phyloP scores from a whole-genome alignment of 1,284 basidiomycete species.

The Ustilago vetiveriae region DNA sequence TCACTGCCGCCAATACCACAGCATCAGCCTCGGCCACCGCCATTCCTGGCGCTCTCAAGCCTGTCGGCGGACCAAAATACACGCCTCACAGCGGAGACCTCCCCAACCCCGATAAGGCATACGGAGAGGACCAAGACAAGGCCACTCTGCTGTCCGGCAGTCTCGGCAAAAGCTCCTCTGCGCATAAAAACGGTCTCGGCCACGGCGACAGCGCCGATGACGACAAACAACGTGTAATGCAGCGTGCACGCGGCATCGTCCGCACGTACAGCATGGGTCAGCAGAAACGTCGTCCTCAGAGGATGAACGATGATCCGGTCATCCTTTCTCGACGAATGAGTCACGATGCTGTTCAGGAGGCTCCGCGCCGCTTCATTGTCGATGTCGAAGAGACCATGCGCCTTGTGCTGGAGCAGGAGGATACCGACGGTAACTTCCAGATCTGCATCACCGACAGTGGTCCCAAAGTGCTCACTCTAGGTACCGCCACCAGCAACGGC shows the following conservation, averaged over 20 bases:
- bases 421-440: slow-evolving; percentile 94
- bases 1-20: not conserved
- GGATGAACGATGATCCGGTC: slow-evolving; percentile 63
- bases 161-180: slow-evolving; percentile 20
- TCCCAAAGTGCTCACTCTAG: slow-evolving; percentile 93
- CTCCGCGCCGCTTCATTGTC: slow-evolving; percentile 78
- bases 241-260: slow-evolving; percentile 49
- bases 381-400: slow-evolving; percentile 99
- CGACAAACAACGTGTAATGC: slow-evolving; percentile 37
- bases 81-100: slow-evolving; percentile 32
- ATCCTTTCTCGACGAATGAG: slow-evolving; percentile 62
- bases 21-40: slow-evolving; percentile 1
- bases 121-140: slow-evolving; percentile 47
- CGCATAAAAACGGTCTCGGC: slow-evolving; percentile 6
- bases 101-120: slow-evolving; percentile 24
- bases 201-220: slow-evolving; percentile 8
- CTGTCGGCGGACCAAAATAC: slow-evolving; percentile 26
- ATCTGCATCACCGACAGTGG: slow-evolving; percentile 96
- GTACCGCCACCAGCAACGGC: slow-evolving; percentile 95
- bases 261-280: slow-evolving; percentile 65
- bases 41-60: slow-evolving; percentile 11
- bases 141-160: slow-evolving; percentile 31
- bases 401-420: slow-evolving; percentile 94
- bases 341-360: slow-evolving; percentile 68
- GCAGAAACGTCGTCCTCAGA: slow-evolving; percentile 60